Evolutionary conservation across 2,329 filamentous ascomycete species (phyloP).

Genomic region (Colletotrichum nymphaeae): DNA sequence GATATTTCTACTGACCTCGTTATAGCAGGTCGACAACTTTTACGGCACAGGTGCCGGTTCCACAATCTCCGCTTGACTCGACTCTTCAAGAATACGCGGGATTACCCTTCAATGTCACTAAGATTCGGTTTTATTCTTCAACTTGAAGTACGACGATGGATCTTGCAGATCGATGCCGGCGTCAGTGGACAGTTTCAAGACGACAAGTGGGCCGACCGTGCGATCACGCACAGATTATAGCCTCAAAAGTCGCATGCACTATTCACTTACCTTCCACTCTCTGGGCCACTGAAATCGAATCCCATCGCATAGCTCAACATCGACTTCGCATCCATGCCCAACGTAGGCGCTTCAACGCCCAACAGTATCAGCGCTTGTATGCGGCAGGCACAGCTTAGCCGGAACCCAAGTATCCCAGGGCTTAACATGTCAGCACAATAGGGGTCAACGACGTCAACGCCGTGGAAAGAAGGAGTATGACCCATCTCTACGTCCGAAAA

Average conservation of each 20-base stretch:
- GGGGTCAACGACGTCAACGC: not conserved
- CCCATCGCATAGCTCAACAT: not conserved
- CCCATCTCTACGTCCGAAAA: not conserved
- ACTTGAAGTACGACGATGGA: not conserved
- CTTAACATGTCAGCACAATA: not conserved
- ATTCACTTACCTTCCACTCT: not conserved
- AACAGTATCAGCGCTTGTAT: not conserved
- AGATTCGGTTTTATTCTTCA: not conserved
- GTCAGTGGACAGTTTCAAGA: conserved; percentile 22
- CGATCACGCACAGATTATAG: conserved; percentile 26
- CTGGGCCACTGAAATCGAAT: not conserved
- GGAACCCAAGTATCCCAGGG: not conserved
- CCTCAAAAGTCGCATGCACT: not conserved
- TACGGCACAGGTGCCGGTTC: not conserved
- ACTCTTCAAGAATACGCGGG: not conserved
- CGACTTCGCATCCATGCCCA: not conserved
- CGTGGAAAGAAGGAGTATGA: no score
- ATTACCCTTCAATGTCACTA: not conserved
- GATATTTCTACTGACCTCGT: not conserved
- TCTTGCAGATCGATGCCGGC: not conserved
- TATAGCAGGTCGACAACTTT: not conserved
- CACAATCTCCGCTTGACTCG: not conserved
- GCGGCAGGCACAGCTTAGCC: not conserved
- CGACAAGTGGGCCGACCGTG: conserved; percentile 13
- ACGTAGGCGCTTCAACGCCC: not conserved